A percentile compares a stretch with the other conserved stretches of the same genome.
phyloP scores from a whole-genome alignment of 2,329 filamentous ascomycete genomes.

The Penicillium sp. region DNA sequence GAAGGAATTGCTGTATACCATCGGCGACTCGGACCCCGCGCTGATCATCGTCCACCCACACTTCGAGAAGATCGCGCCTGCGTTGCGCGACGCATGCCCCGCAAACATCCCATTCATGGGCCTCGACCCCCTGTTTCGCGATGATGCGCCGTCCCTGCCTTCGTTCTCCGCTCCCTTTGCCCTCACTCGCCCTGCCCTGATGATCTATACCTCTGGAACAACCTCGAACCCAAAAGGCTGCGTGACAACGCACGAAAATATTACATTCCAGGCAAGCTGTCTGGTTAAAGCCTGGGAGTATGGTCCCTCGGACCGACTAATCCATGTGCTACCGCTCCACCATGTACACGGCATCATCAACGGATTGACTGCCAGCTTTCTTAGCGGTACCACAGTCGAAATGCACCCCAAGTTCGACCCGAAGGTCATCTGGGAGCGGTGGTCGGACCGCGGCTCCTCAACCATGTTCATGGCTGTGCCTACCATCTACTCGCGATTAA shows the following conservation, averaged over 20 bases:
- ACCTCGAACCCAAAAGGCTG: slow-evolving; percentile 46
- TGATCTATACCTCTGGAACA: slow-evolving; percentile 48
- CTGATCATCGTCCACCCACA: slow-evolving; percentile 43
- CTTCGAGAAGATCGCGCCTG: slow-evolving; percentile 36
- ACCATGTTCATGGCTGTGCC: slow-evolving; percentile 55
- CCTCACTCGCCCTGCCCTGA: slow-evolving; percentile 38
- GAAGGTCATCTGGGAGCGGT: slow-evolving; percentile 49
- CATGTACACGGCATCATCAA: slow-evolving; percentile 55
- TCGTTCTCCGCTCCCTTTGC: slow-evolving; percentile 32
- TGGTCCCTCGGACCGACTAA: slow-evolving; percentile 43
- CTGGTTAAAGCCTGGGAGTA: slow-evolving; percentile 37
- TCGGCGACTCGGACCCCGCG: slow-evolving; percentile 45
- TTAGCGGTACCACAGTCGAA: slow-evolving; percentile 50
- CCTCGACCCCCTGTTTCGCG: slow-evolving; percentile 27
- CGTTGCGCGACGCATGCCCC: slow-evolving; percentile 32
- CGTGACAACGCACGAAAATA: slow-evolving; percentile 46
- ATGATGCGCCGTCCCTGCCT: slow-evolving; percentile 29
- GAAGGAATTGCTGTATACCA: slow-evolving; percentile 45
- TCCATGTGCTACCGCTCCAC: slow-evolving; percentile 54
- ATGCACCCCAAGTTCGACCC: slow-evolving; percentile 51
- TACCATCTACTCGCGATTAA: slow-evolving; percentile 53
- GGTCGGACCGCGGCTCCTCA: slow-evolving; percentile 42
- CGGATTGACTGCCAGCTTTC: slow-evolving; percentile 49
- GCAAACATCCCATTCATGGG: slow-evolving; percentile 34
- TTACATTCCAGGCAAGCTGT: slow-evolving; percentile 34